phyloP scores from a whole-genome alignment of 108 stramenopile species.

The Pseudonitzschia delicatissima region DNA sequence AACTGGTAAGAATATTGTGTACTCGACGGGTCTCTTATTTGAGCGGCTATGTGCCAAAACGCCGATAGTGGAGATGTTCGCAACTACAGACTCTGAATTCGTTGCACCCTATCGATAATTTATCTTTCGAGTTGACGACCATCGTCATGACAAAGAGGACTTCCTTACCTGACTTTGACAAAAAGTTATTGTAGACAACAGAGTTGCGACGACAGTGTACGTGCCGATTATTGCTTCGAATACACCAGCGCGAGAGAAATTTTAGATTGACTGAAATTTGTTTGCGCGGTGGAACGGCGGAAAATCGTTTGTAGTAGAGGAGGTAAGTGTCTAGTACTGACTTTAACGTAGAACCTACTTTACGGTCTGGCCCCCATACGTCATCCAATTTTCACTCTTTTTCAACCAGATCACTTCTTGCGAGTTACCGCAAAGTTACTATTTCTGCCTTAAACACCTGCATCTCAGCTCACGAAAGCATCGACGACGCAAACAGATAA shows the following conservation, averaged over 20 bases:
- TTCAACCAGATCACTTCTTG: too few species aligned
- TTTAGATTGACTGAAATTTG: too few species aligned
- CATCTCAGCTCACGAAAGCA: neutral
- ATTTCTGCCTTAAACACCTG: neutral
- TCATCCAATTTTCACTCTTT: too few species aligned
- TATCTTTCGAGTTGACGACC: neutral
- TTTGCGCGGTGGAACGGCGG: constrained; percentile 5
- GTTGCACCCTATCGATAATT: neutral
- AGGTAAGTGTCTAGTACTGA: constrained; percentile 16
- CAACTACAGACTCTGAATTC: neutral
- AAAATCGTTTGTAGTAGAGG: constrained; percentile 9
- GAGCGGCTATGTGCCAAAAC: neutral
- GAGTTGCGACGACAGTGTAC: too few species aligned
- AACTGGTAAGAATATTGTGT: neutral
- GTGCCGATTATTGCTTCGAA: too few species aligned
- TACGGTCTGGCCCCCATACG: constrained; percentile 1
- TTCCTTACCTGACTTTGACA: constrained; percentile 4
- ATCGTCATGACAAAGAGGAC: too few species aligned
- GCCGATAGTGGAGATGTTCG: neutral
- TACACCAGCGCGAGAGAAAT: too few species aligned
- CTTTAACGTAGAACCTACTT: neutral
- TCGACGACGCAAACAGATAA: neutral
- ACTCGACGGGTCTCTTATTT: neutral
- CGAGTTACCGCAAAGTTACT: neutral
- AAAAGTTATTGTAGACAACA: neutral